Evolutionary conservation across 805 yeast species (phyloP), one percentile per base, ranked within the genome.

Genomic region (Vanderwaltozyma yarrowii): DNA sequence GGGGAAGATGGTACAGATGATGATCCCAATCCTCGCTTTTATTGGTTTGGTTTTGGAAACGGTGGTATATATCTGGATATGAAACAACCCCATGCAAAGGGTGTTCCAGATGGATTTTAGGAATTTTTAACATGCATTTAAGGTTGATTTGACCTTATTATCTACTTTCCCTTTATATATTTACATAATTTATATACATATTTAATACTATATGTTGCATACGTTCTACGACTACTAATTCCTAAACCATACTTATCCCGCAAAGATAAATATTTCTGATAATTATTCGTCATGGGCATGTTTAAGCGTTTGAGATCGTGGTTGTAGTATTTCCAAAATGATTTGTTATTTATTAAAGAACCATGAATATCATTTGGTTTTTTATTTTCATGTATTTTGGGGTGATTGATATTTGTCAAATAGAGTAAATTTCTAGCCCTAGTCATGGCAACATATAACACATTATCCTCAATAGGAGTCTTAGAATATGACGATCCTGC

Each of bases 21-120:
- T 17, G 54, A 55, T 41, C 62, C 69, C 44, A 64, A 37, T 8
- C 54, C 55, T 5, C 45, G 37, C 17, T 52, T 37, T 35, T 49
- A 49, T 52, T 69, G 85, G 85, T 47, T 62, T 42, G 73, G 71
- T 20, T 68, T 60, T 34, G 67, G 66, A 21, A 60, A 63, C 35
- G 74, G 74, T 35, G 77, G 66, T 54, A 52, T 78, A 58, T 66
- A 66, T 55, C 36, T 70, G 46, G 56, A 67, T 49, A 44, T 60
- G 44, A 35, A 61, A 44, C 42, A 60, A 61, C 64, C 70, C 36
- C 86, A 78, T 46, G 95, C 95, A 0, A 72, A 72, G 43, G 95
- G 94, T 7, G 95, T 86, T 11, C 96, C 96, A 2, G 81, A 79
- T 37, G 94, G 94, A 7, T 87, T 87, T 58, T 74, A n/a, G n/a